Evolutionary conservation across 306 rosid genomes (phyloP), one percentile per base, ranked within the genome.

Genomic region (Neltuma alba): DNA sequence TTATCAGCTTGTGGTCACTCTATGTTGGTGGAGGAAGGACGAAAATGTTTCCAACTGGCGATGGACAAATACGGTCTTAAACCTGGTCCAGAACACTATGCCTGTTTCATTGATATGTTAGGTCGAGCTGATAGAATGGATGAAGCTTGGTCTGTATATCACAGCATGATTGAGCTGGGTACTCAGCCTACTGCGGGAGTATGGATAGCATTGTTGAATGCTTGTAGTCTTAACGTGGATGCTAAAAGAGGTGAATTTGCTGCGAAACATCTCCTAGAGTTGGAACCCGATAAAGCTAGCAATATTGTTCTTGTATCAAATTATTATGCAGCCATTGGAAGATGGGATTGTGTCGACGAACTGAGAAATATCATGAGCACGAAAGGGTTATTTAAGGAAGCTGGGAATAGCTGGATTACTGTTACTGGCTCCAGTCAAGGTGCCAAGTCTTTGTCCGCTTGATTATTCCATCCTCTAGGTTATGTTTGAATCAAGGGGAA

Each of bases 11-110:
- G 86, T 82, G 70, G n/a, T 79, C 88, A 85, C 76, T 82, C 88
- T 25, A 92, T 92, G 44, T 68, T 91, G 72, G 91, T 88, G 72
- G 92, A 91, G 70, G 86, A 89, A 83, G 97, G 91, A 3, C 80
- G 54, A 66, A 76, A 76, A 79, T 86, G 78, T 80, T 89, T 89
- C 70, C 60, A 74, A 77, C 73, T 83, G 44, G 69, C 79, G 44
- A 78, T 57, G 66, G 89, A 86, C 75, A 86, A 74, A 52, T 86
- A 86, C 79, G 86, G 85, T 76, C 70, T 86, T 70, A 81, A 82
- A 28, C 89, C 82, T n/a, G 91, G 79, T 69, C 85, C 85, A 0
- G 92, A 89, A 73, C 93, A 91, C 79, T 89, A 79, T 31, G 93
- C 87, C 18, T 87, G 89, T 82, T 80, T 87, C 74, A 83, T 90